Evolutionary conservation across 495 filamentous ascomycete species (phyloP), one percentile per base, ranked within the genome.

Genomic region (Ascobolus immersus): DNA sequence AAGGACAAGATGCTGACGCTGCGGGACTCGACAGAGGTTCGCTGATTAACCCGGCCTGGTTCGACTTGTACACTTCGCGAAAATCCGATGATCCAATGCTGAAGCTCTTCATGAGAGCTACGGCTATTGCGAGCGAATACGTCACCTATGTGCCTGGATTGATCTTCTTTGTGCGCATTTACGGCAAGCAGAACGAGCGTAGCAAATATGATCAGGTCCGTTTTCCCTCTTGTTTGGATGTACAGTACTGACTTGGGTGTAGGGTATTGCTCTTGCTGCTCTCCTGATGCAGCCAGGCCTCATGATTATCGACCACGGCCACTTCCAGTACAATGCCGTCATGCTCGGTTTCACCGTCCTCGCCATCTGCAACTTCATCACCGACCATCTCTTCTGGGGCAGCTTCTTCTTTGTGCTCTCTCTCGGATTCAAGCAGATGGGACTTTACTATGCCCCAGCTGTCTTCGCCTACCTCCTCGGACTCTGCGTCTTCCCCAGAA

Each of bases 291-390:
- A 96, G 44, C 86, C 86, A 4, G 73, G 67, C 1, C 79, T 75
- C 4, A 86, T 93, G 34, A 64, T 96, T 9, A 76, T 94, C 44
- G 86, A 96, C 44, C 84, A 94, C 47, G 77, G 78, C n/a, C 86
- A 96, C 54, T 96, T 96, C 52, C 86, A 96, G 55, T 96, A 90
- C 50, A 96, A 96, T 51, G 86, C 80, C 0, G 81, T 94, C 32
- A 96, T 96, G 86, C 68, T 94, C 4, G 86, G 89, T 0, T 65
- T 93, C 20, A 37, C 47, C 14, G 61, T 81, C 5, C 54, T 82
- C 21, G 81, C 80, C 0, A 78, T 73, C 44, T 67, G 90, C 58
- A 81, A 77, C 51, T 76, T 92, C 45, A 51, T 90, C 25, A 78
- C 80, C 2, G 77, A 75, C 3, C 67, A 79, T 27, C 69, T 73